Evolutionary conservation across 129 eudicot genomes (phyloP).

Genomic region (Mikania micrantha): DNA sequence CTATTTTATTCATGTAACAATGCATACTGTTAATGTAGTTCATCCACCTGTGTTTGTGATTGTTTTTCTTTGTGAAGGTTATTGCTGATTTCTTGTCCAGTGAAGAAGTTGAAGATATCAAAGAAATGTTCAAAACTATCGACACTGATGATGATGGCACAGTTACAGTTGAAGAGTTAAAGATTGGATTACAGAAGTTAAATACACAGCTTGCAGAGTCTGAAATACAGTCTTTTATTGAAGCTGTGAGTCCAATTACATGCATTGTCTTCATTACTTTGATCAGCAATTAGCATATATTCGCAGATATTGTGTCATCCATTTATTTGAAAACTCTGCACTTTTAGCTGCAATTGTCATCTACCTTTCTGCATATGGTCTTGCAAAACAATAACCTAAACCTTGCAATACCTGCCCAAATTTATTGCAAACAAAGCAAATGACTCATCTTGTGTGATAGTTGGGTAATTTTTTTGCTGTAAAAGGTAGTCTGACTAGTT

Average conservation of each 20-base stretch:
- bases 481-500: background rate
- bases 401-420: background rate
- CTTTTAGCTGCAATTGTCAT: background rate
- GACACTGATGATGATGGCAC: slow-evolving; percentile 59
- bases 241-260: slow-evolving; percentile 59
- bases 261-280: background rate
- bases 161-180: slow-evolving; percentile 61
- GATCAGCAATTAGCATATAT: background rate
- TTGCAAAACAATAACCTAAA: background rate
- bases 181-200: slow-evolving; percentile 51
- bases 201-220: slow-evolving; percentile 34
- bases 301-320: background rate
- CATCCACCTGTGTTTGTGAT: background rate
- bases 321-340: background rate
- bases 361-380: background rate
- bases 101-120: slow-evolving; percentile 82
- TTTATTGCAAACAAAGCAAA: background rate
- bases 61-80: slow-evolving; percentile 36
- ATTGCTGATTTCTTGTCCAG: slow-evolving; percentile 80
- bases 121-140: slow-evolving; percentile 59
- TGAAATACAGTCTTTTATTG: slow-evolving; percentile 21
- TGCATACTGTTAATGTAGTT: background rate
- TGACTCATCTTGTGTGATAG: background rate
- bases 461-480: background rate
- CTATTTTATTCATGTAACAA: background rate